A percentile compares a stretch with the other conserved stretches of the same genome.
phyloP scores from a whole-genome alignment of 345 rosid genomes.

The Syzygium grande region DNA sequence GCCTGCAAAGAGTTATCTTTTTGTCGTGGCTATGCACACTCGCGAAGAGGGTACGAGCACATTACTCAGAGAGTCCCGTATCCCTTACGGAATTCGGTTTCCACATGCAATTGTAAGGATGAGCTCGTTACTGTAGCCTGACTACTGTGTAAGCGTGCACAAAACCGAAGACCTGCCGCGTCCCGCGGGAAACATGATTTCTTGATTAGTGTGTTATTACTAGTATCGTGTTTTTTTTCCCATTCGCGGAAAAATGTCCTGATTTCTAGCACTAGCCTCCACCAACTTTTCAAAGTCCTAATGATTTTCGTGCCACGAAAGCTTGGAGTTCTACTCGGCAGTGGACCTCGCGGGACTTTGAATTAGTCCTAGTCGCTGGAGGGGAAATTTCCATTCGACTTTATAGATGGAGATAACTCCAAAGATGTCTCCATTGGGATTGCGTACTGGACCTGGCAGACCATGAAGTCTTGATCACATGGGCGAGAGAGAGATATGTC shows the following conservation, averaged over 20 bases:
- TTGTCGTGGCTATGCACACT: neutral
- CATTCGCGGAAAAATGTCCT: neutral
- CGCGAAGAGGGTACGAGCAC: neutral
- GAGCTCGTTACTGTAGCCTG: neutral
- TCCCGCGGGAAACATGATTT: neutral
- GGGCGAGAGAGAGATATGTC: neutral
- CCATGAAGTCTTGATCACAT: neutral
- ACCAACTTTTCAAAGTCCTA: neutral
- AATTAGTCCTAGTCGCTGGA: neutral
- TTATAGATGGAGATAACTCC: neutral
- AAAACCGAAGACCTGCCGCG: neutral
- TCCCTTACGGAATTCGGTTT: neutral
- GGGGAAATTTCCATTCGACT: neutral
- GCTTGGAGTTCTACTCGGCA: neutral
- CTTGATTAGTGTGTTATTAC: neutral
- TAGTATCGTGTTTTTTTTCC: neutral
- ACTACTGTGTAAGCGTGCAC: neutral
- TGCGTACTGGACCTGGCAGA: neutral
- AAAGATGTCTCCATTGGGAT: neutral
- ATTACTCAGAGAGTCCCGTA: neutral
- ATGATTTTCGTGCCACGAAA: neutral
- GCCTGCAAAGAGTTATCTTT: neutral
- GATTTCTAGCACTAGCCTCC: neutral
- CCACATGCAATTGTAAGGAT: neutral
- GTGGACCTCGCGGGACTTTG: neutral